Conservation (phyloP, 805 yeast genomes). For the Torulaspora franciscae region DNA sequence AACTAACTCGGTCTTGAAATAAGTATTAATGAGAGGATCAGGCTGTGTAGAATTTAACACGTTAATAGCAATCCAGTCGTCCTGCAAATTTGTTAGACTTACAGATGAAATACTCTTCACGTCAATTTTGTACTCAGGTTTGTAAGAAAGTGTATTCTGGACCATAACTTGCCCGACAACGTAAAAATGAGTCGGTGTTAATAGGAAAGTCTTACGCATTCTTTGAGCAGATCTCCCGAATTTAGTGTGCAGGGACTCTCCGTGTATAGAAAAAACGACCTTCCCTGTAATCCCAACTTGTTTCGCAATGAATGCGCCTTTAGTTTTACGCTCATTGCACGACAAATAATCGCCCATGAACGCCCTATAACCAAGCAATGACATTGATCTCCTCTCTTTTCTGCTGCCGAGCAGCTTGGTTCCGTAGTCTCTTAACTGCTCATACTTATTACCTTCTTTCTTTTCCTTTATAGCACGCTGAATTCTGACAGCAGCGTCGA, state of each 20-base stretch:
- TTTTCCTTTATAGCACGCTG: slow-evolving; percentile 81
- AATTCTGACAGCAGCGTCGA: slow-evolving; percentile 76
- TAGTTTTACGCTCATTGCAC: slow-evolving; percentile 70
- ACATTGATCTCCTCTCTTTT: slow-evolving; percentile 86
- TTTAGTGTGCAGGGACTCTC: slow-evolving; percentile 76
- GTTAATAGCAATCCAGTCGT: slow-evolving; percentile 80
- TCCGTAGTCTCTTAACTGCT: slow-evolving; percentile 82
- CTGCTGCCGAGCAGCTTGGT: slow-evolving; percentile 61
- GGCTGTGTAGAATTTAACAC: slow-evolving; percentile 44
- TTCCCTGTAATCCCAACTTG: slow-evolving; percentile 65
- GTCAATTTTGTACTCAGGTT: slow-evolving; percentile 59
- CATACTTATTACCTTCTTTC: slow-evolving; percentile 75
- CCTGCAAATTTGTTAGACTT: slow-evolving; percentile 71
- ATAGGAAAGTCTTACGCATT: slow-evolving; percentile 62
- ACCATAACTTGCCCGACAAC: slow-evolving; percentile 69
- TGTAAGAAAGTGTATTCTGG: slow-evolving; percentile 54
- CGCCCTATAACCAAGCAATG: slow-evolving; percentile 80
- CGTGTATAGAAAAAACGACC: slow-evolving; percentile 73
- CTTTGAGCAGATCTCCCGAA: slow-evolving; percentile 90
- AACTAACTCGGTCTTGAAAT: slow-evolving; percentile 83
- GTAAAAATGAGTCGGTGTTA: slow-evolving; percentile 59
- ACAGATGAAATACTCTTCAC: slow-evolving; percentile 55
- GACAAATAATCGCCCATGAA: slow-evolving; percentile 92
- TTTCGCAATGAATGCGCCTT: slow-evolving; percentile 68
- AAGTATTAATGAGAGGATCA: slow-evolving; percentile 74